Evolutionary conservation across 2,329 filamentous ascomycete species (phyloP).

Genomic region (Colletotrichum sp.): DNA sequence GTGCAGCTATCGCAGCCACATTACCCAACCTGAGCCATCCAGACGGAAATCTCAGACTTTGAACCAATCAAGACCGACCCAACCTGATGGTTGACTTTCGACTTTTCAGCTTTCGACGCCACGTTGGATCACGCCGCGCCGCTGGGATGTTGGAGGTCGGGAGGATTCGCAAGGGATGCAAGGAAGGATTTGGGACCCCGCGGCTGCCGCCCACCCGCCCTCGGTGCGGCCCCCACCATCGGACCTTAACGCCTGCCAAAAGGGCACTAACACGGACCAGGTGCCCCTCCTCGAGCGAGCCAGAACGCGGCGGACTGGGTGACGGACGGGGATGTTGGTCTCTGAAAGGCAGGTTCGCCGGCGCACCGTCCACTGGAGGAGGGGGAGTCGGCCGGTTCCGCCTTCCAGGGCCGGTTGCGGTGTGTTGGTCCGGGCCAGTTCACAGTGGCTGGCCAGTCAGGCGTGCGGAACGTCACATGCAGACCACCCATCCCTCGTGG

Average conservation of each 20-base stretch:
- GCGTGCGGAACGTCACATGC: constrained; percentile 10
- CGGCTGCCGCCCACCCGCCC: background rate
- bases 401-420: constrained; percentile 13
- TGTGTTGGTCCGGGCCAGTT: background rate
- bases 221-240: background rate
- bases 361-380: background rate
- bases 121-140: background rate
- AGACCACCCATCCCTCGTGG: constrained; percentile 5
- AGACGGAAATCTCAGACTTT: background rate
- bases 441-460: background rate
- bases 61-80: background rate
- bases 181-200: background rate
- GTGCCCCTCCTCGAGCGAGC: constrained; percentile 1
- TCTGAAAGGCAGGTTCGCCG: constrained; percentile 1
- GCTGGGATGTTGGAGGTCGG: background rate
- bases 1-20: background rate
- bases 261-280: constrained; percentile 15
- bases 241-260: background rate
- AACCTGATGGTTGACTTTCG: background rate
- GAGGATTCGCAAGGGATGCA: background rate
- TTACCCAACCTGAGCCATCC: background rate
- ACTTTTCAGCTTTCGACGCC: background rate
- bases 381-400: constrained; percentile 15
- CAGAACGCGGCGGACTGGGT: background rate
- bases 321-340: constrained; percentile 6